phyloP scores from a whole-genome alignment of 2,329 filamentous ascomycete genomes.

The Rugonectria rugulosa region DNA sequence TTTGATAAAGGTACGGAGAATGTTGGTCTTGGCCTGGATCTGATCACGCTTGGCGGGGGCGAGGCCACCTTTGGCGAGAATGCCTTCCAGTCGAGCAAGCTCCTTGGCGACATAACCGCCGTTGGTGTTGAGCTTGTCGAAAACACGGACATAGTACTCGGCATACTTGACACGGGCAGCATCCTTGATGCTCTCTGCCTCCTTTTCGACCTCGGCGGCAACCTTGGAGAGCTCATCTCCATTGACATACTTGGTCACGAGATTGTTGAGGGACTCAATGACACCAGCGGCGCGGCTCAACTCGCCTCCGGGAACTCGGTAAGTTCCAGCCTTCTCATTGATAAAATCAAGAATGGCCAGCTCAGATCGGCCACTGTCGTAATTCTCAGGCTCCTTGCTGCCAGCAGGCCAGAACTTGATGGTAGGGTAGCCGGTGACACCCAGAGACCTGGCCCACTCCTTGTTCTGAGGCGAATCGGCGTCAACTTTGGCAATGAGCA shows the following conservation, averaged over 20 bases:
- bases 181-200: slow-evolving; percentile 70
- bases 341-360: slow-evolving; percentile 79
- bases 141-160: slow-evolving; percentile 92
- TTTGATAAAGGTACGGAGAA: slow-evolving; percentile 77
- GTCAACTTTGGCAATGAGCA: slow-evolving; percentile 94
- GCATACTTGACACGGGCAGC: slow-evolving; percentile 76
- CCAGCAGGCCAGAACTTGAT: slow-evolving; percentile 98
- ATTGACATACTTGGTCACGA: slow-evolving; percentile 77
- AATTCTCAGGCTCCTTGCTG: slow-evolving; percentile 73
- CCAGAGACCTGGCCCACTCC: slow-evolving; percentile 76
- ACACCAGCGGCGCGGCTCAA: slow-evolving; percentile 83
- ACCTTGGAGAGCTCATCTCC: slow-evolving; percentile 69
- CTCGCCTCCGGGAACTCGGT: slow-evolving; percentile 81
- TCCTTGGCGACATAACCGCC: slow-evolving; percentile 86
- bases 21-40: slow-evolving; percentile 84
- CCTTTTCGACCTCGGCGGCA: slow-evolving; percentile 75
- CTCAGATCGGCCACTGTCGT: slow-evolving; percentile 80
- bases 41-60: slow-evolving; percentile 89
- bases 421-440: slow-evolving; percentile 88
- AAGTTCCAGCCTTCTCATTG: slow-evolving; percentile 88
- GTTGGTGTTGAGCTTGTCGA: slow-evolving; percentile 83
- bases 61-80: slow-evolving; percentile 86
- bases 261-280: slow-evolving; percentile 76
- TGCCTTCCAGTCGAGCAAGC: slow-evolving; percentile 77
- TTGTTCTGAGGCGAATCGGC: slow-evolving; percentile 89